Percentiles rank a stretch among this genome's conserved stretches.
Evolutionary conservation across 805 yeast genomes (phyloP).

Genomic region (Schwanniomyces yamadae): DNA sequence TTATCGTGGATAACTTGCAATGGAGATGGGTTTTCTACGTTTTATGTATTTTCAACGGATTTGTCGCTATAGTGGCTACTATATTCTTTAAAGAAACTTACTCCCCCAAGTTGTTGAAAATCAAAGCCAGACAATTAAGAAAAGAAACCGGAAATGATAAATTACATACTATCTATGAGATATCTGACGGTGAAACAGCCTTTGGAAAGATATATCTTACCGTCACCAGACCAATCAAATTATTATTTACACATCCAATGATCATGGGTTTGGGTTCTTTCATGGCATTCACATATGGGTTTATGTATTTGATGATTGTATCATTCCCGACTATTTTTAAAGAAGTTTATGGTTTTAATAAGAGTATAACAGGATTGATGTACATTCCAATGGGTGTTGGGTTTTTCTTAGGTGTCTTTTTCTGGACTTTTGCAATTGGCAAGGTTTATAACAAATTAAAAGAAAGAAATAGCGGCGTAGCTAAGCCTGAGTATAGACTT

Average conservation of each 20-base stretch:
- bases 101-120: constrained; percentile 31
- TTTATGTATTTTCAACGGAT: constrained; percentile 33
- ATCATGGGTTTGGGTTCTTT: constrained; percentile 39
- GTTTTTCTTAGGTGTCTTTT: constrained; percentile 28
- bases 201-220: constrained; percentile 21
- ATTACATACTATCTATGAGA: constrained; percentile 38
- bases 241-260: constrained; percentile 37
- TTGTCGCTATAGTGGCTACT: constrained; percentile 30
- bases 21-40: constrained; percentile 42
- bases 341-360: constrained; percentile 31
- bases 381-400: constrained; percentile 41
- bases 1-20: constrained; percentile 26
- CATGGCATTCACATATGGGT: constrained; percentile 43
- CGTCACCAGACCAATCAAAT: constrained; percentile 32
- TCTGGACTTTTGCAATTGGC: constrained; percentile 30
- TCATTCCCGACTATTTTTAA: constrained; percentile 35
- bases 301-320: constrained; percentile 40
- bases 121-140: constrained; percentile 27
- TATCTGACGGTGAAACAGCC: constrained; percentile 28
- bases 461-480: constrained; percentile 26
- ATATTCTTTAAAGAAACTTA: constrained; percentile 34
- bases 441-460: constrained; percentile 24
- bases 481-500: constrained; percentile 38
- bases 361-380: constrained; percentile 35
- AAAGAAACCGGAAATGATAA: constrained; percentile 34